Evolutionary conservation across 192 early-diverging fungal genomes (phyloP).

Genomic region (Mortierella alpina): DNA sequence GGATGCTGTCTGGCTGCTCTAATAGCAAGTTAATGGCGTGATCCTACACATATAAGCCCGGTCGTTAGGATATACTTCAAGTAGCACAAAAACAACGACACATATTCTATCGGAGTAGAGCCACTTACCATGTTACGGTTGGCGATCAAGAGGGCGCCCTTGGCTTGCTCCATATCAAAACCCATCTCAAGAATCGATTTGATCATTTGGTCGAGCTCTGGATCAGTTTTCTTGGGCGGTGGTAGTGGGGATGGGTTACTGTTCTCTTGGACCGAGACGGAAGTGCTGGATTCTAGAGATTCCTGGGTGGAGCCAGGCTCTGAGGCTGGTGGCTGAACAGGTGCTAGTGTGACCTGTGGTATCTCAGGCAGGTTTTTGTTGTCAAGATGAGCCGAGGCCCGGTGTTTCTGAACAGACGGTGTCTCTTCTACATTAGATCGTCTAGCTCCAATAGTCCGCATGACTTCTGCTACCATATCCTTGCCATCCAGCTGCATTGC

Average conservation of each 20-base stretch:
- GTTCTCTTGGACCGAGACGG: not conserved
- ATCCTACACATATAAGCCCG: slow-evolving; percentile 51
- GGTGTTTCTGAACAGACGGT: not conserved
- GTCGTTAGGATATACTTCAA: not conserved
- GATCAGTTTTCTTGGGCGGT: slow-evolving; percentile 33
- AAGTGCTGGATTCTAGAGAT: not conserved
- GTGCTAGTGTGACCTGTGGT: slow-evolving; percentile 1
- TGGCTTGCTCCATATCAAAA: slow-evolving; percentile 68
- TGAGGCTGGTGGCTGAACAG: not conserved
- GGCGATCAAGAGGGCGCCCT: slow-evolving; percentile 66
- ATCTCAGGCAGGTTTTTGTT: slow-evolving; percentile 5
- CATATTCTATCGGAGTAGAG: not conserved
- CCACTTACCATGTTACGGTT: slow-evolving; percentile 61
- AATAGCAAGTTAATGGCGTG: slow-evolving; percentile 67
- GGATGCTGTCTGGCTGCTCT: slow-evolving; percentile 66
- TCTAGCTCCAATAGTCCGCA: slow-evolving; percentile 43
- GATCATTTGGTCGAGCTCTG: slow-evolving; percentile 49
- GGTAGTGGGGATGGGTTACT: slow-evolving; percentile 4
- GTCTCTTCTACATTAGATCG: slow-evolving; percentile 19
- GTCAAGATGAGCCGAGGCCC: not conserved
- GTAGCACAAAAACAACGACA: not conserved
- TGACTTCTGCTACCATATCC: slow-evolving; percentile 62
- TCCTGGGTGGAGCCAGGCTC: not conserved
- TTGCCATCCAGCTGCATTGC: slow-evolving; percentile 56
- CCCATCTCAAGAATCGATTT: slow-evolving; percentile 76